Conservation (phyloP, 108 stramenopile genomes). For the Cyclotella cryptica region DNA sequence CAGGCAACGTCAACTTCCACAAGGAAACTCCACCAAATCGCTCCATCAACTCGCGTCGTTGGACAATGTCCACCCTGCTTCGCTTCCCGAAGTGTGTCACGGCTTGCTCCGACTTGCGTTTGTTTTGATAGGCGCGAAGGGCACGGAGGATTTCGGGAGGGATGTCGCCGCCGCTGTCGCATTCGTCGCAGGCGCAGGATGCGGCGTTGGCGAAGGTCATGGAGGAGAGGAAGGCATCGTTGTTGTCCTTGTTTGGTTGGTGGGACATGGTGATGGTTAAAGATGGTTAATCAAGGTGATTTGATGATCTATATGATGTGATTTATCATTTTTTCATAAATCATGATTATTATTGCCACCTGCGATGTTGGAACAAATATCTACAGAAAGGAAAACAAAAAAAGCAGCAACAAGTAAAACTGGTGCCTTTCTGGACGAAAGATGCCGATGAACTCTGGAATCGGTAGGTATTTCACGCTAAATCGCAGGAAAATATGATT, state of each 20-base stretch:
- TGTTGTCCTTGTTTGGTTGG: neutral
- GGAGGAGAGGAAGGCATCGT: slow-evolving; percentile 21
- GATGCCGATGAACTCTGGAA: too few relatives aligned
- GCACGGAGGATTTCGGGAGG: slow-evolving; percentile 8
- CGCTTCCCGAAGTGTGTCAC: slow-evolving; percentile 19
- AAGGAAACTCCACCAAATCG: slow-evolving; percentile 49
- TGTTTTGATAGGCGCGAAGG: slow-evolving; percentile 3
- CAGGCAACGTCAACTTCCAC: slow-evolving; percentile 61
- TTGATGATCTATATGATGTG: too few relatives aligned
- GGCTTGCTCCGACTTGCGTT: slow-evolving; percentile 21
- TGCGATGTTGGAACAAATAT: too few relatives aligned
- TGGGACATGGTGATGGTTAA: slow-evolving; percentile 1
- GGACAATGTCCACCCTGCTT: slow-evolving; percentile 42
- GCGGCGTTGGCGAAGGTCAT: slow-evolving; percentile 20
- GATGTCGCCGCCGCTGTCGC: neutral
- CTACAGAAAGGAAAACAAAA: too few relatives aligned
- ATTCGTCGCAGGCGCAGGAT: slow-evolving; percentile 23
- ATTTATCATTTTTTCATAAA: too few relatives aligned
- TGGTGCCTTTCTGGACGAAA: too few relatives aligned
- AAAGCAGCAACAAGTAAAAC: too few relatives aligned
- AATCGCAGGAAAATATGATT: too few relatives aligned
- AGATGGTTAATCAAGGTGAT: too few relatives aligned
- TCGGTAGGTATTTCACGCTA: too few relatives aligned
- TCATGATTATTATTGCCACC: too few relatives aligned
- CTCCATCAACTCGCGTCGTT: slow-evolving; percentile 59